Evolutionary conservation across 2,329 filamentous ascomycete species (phyloP), one percentile per base, ranked within the genome.

Genomic region (Colletotrichum siamense): DNA sequence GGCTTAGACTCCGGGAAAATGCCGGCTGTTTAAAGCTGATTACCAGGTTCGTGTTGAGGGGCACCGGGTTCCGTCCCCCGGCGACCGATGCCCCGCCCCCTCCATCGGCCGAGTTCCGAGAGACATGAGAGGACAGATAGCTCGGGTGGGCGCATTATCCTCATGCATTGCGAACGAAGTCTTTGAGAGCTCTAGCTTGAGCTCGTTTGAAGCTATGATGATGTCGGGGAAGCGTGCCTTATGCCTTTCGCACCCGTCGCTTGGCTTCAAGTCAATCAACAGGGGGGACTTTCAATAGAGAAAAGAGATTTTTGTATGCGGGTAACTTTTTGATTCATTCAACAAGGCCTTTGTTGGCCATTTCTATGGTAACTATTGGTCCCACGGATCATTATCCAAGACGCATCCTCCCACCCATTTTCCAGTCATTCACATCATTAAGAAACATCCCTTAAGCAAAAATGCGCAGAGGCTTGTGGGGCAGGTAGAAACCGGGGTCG

Each of bases 391-490:
- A 22, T n/a, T 22, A 15, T 12, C n/a, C 12, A 24, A 57, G 12
- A 15, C 28, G n/a, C 9, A 6, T 8, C 7, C 57, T 30, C 13
- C 18, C 26, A 22, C 36, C 36, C n/a, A n/a, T 49, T 28, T 32
- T 32, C 57, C 24, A 22, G 4, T 59, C 24, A 1, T 44, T 44
- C 52, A 61, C 6, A 39, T 64, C 61, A 71, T 71, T 30, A 71
- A 13, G 13, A 57, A 28, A 8, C 8, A 22, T 2, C 28, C n/a
- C 36, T 80, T 86, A 90, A 64, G 85, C 86, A 80, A 91, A 91
- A 79, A 91, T 91, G 68, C 89, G 88, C 69, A 89, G 83, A 44
- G 89, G 88, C 82, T 89, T 85, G 76, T 84, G 79, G 39, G 79
- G 78, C 52, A 82, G 77, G 79, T 81, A 83, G 65, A 83, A 83